These are phyloP conservation scores for Backusella westeae DNA, from an alignment of 192 early-diverging fungal species.

Conservation along the genomic window DNA sequence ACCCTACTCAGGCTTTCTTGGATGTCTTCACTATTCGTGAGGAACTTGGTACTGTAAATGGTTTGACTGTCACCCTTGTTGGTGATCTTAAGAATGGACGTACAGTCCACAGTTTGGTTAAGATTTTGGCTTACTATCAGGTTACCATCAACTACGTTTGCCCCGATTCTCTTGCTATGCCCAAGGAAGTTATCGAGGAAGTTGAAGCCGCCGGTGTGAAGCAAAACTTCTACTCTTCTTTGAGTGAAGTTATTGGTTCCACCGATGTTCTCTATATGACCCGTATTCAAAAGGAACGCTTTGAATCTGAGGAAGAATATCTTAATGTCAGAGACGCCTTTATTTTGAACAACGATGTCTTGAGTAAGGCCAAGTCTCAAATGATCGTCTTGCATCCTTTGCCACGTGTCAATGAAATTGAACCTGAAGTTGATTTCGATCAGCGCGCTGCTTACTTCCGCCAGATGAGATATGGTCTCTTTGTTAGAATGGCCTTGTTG, in stretches of 20 bases:
- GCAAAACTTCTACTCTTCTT: conserved; percentile 66
- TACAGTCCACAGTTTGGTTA: conserved; percentile 95
- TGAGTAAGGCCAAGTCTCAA: conserved; percentile 87
- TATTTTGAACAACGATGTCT: conserved; percentile 83
- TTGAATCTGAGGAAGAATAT: conserved; percentile 75
- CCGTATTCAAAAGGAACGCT: conserved; percentile 95
- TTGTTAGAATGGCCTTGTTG: conserved; percentile 96
- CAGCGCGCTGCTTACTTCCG: conserved; percentile 97
- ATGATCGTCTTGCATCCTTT: conserved; percentile 99
- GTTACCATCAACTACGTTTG: conserved; percentile 94
- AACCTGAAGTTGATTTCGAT: conserved; percentile 97
- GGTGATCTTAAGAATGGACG: conserved; percentile 98
- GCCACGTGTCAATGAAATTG: conserved; percentile 92
- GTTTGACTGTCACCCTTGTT: conserved; percentile 91
- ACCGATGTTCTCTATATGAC: conserved; percentile 98
- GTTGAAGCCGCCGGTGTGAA: conserved; percentile 58
- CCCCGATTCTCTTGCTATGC: conserved; percentile 78
- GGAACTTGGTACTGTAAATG: conserved; percentile 95
- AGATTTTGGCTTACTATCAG: conserved; percentile 85
- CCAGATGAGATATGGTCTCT: conserved; percentile 97
- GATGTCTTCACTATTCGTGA: conserved; percentile 92
- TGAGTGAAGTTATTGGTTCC: conserved; percentile 77
- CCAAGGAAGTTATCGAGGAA: conserved; percentile 77
- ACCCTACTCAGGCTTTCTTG: conserved; percentile 97
- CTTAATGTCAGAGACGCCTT: conserved; percentile 72